Base-by-base conservation (phyloP, 345 rosid species). In the Nasturtium officinale region DNA sequence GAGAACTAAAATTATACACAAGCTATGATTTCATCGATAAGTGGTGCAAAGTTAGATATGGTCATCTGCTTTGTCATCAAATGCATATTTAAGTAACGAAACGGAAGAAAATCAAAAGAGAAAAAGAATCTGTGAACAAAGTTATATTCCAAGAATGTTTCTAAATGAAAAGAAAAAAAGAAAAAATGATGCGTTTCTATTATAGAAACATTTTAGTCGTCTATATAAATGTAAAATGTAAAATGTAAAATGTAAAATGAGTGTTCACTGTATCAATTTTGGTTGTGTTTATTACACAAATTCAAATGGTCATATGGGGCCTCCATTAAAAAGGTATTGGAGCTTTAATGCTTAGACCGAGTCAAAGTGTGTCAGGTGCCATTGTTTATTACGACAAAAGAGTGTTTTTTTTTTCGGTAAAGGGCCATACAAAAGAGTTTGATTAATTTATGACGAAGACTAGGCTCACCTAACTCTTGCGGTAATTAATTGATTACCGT, bases 291-390 rank as follows among this genome's bases (percentile, higher is more conserved):
- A 43, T 43, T 43, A 15, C 47, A 43, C 48, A 43, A 43, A 43
- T 45, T n/a, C 50, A 16, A 2, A 45, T 47, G 11, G 52, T 47
- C 52, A 1, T 47, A 55, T 43, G 75, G 66, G 35, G 17, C 48
- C 48, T 23, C 35, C 9, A 4, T 46, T 17, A 26, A 15, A 47
- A 42, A 29, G 48, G 54, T 7, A 10, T 47, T 23, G 30, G 61
- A 25, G 52, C 53, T 51, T 51, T 63, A 32, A 35, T 25, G 66
- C 32, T 65, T 56, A 74, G 73, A 74, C 73, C 57, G 50, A 43
- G 79, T 76, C 79, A 76, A 68, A 62, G 57, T 55, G 68, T 68
- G 79, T 67, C 38, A 67, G 66, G 66, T 38, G 15, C 61, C 50
- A 67, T 38, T 17, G 52, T 61, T 58, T 46, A 29, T 47, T 13